These are phyloP conservation scores for Kluyveromyces marxianus DNA, from an alignment of 1,139 yeast species.

Conservation along the genomic window DNA sequence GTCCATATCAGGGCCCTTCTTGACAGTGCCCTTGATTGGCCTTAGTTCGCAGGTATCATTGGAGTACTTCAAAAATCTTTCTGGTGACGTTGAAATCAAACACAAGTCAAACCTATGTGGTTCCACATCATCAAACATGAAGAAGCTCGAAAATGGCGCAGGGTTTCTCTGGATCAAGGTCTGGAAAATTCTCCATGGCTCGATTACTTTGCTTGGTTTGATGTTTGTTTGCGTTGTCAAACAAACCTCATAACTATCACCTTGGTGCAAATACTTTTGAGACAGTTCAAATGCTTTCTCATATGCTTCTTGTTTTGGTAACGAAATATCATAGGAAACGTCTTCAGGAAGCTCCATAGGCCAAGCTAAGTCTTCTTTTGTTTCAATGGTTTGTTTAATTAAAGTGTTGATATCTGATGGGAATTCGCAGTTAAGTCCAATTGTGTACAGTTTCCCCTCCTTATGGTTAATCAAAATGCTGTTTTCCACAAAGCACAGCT, in stretches of 20 bases:
- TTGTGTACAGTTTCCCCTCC: slow-evolving; percentile 43
- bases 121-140: slow-evolving; percentile 57
- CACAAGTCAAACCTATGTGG: slow-evolving; percentile 30
- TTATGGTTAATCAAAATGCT: slow-evolving; percentile 49
- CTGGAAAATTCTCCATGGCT: slow-evolving; percentile 78
- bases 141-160: slow-evolving; percentile 82
- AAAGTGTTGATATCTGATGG: slow-evolving; percentile 12
- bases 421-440: slow-evolving; percentile 38
- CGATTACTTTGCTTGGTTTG: slow-evolving; percentile 37
- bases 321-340: slow-evolving; percentile 21
- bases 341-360: slow-evolving; percentile 17
- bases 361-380: slow-evolving; percentile 14
- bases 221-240: slow-evolving; percentile 73
- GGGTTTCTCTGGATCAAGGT: slow-evolving; percentile 69
- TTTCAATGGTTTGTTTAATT: slow-evolving; percentile 1
- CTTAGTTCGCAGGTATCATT: slow-evolving; percentile 60
- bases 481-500: slow-evolving; percentile 64
- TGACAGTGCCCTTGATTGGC: slow-evolving; percentile 95
- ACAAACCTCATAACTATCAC: slow-evolving; percentile 93
- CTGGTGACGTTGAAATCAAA: slow-evolving; percentile 88
- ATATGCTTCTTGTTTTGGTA: slow-evolving; percentile 55
- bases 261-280: slow-evolving; percentile 62
- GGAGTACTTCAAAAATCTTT: slow-evolving; percentile 81
- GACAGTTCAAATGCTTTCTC: slow-evolving; percentile 50
- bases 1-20: slow-evolving; percentile 47